Percentiles rank a stretch among this genome's conserved stretches.
Evolutionary conservation across 495 filamentous ascomycete species (phyloP).

Genomic region (Tuber indicum): DNA sequence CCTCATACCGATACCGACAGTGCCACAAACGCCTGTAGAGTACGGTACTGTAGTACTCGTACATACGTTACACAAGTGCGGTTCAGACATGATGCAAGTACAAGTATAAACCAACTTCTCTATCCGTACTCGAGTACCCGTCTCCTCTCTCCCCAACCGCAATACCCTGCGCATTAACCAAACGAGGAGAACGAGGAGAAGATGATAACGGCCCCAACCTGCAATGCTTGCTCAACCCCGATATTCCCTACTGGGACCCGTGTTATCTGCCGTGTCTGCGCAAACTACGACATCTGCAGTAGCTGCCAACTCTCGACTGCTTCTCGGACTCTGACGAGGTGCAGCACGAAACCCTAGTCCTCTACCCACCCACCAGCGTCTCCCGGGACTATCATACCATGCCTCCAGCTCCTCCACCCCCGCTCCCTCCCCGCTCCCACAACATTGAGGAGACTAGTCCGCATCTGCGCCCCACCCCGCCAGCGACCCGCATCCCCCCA

Average conservation of each 20-base stretch:
- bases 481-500: background rate
- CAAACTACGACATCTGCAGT: background rate
- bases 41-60: too few relatives aligned
- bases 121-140: too few relatives aligned
- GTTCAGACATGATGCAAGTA: too few relatives aligned
- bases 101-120: background rate
- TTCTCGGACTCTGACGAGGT: background rate
- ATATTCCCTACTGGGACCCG: background rate
- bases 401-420: background rate
- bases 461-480: too few relatives aligned
- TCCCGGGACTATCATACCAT: background rate
- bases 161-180: background rate
- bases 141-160: background rate
- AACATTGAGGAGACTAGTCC: background rate
- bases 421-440: background rate
- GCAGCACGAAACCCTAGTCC: background rate
- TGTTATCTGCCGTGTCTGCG: background rate
- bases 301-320: background rate
- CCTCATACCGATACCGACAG: too few relatives aligned
- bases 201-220: background rate
- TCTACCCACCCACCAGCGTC: background rate
- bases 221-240: background rate
- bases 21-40: too few relatives aligned
- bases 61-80: too few relatives aligned
- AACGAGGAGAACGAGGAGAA: background rate